Evolutionary conservation across 345 rosid species (phyloP).

Genomic region (Lumnitzera racemosa): DNA sequence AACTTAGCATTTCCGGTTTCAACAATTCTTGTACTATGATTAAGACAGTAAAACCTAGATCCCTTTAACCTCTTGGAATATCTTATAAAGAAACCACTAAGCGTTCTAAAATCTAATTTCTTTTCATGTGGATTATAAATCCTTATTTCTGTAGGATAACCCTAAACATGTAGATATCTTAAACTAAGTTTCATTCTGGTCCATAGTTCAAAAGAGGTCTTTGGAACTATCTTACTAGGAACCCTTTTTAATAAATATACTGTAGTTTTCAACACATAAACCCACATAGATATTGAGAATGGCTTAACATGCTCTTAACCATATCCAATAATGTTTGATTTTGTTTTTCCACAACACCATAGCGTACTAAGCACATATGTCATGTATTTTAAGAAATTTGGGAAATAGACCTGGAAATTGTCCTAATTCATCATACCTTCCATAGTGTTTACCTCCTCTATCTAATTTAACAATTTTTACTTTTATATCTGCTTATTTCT

Average conservation of each 20-base stretch:
- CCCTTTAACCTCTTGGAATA: too few relatives aligned
- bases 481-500: background rate
- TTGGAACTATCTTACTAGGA: background rate
- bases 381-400: too few relatives aligned
- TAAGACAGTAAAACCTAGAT: too few relatives aligned
- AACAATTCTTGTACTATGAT: too few relatives aligned
- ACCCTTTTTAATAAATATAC: constrained; percentile 6
- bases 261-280: background rate
- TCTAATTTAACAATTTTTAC: background rate
- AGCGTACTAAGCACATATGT: too few relatives aligned
- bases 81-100: too few relatives aligned
- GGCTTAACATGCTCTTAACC: background rate
- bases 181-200: background rate
- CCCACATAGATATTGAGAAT: constrained; percentile 2
- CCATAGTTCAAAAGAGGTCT: constrained; percentile 1
- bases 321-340: constrained; percentile 2
- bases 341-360: background rate
- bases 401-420: too few relatives aligned
- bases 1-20: too few relatives aligned
- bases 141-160: background rate
- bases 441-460: too few relatives aligned
- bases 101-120: background rate
- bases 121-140: constrained; percentile 1
- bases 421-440: too few relatives aligned
- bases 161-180: constrained; percentile 2